These are phyloP conservation scores for Eucalyptus tenuipes DNA, from an alignment of 345 rosid species.

Conservation along the genomic window DNA sequence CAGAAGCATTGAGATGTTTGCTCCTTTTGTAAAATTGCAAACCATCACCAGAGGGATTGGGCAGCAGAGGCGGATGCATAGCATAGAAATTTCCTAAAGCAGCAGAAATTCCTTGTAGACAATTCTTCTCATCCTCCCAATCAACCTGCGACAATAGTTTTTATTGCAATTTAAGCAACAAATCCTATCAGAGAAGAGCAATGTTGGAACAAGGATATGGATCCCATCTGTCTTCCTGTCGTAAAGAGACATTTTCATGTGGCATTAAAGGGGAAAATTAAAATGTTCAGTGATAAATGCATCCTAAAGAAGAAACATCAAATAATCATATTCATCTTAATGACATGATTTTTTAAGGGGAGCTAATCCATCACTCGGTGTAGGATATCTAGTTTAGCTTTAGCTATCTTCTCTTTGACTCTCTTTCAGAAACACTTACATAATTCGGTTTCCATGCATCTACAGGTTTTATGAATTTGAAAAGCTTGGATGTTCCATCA, in stretches of 20 bases:
- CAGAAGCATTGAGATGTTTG: constrained; percentile 12
- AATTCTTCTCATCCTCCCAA: constrained; percentile 79
- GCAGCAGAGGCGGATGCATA: constrained; percentile 83
- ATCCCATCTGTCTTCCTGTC: not conserved
- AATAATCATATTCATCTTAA: not conserved
- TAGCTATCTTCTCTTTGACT: not conserved
- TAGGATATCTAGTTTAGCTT: not conserved
- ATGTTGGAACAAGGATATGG: not conserved
- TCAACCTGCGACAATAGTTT: constrained; percentile 39
- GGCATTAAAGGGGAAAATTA: not conserved
- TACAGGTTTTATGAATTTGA: not conserved
- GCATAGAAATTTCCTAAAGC: constrained; percentile 89
- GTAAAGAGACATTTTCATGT: not conserved
- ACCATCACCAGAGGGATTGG: constrained; percentile 75
- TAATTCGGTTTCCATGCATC: not conserved
- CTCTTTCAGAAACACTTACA: not conserved
- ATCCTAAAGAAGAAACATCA: not conserved
- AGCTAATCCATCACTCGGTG: not conserved
- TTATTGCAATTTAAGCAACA: not conserved
- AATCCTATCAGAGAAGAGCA: not conserved
- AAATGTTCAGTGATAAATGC: not conserved
- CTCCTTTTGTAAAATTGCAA: constrained; percentile 46
- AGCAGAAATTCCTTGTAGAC: constrained; percentile 82
- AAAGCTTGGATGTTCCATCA: not conserved
- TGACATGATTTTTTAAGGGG: not conserved